Evolutionary conservation across 306 rosid species (phyloP), one percentile per base, ranked within the genome.

Genomic region (Acacia acuminata): DNA sequence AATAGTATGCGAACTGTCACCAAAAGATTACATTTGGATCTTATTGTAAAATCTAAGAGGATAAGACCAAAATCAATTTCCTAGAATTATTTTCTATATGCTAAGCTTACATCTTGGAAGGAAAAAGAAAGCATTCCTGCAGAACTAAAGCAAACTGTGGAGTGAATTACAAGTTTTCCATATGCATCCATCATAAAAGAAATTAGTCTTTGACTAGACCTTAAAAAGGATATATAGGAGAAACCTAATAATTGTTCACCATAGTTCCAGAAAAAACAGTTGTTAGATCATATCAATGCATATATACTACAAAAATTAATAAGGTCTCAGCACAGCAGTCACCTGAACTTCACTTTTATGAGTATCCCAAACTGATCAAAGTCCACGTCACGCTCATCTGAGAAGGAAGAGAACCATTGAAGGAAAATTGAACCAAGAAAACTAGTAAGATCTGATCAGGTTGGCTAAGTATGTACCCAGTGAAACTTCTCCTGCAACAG

Each of bases 301-400:
- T 78, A 27, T 76, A 25, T 64, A 25, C 65, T 36, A 38, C 40
- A 15, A 44, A 56, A 82, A 66, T 10, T 0, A 24, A 44, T 67
- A 43, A 7, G 40, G 75, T 68, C 45, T 50, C 36, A 71, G 58
- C 76, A 65, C 75, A 47, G 60, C 73, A 68, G 72, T 88, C 87
- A 96, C 99, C 99, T 96, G 92, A 96, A 96, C 88, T 96, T 96
- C 40, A 96, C 99, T 92, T 96, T 96, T 84, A 93, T 91, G 27
- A 84, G 90, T 88, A 96, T 92, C 66, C 99, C 99, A 89, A 65
- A 96, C 83, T 87, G 93, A 85, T 91, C 94, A 10, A 92, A 96
- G 88, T 96, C 94, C 85, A 85, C 85, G 58, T 84, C 97, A 75
- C 86, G 97, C 87, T 96, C 98, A 85, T 96, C 99, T 96, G 91